Conservation (phyloP, 306 rosid genomes). For the apple (Malus domestica) region ASM211411v1 NC_041801.1:1155001-1155500, state of each 20-base stretch:
- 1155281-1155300: slow-evolving; percentile 24
- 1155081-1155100: background rate
- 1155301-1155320: too few species aligned
- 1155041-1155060: background rate
- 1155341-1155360: background rate
- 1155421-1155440: slow-evolving; percentile 33
- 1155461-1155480: slow-evolving; percentile 10
- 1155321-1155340: background rate
- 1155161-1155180: slow-evolving; percentile 43
- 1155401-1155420: background rate
- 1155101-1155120: slow-evolving; percentile 41
- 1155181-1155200: slow-evolving; percentile 42
- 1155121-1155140: slow-evolving; percentile 70
- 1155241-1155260: slow-evolving; percentile 67
- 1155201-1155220: slow-evolving; percentile 34
- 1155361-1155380: background rate
- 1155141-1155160: slow-evolving; percentile 61
- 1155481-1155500: slow-evolving; percentile 19
- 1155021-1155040: background rate
- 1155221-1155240: slow-evolving; percentile 64
- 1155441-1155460: slow-evolving; percentile 32
- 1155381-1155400: background rate
- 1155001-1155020: slow-evolving; percentile 3
- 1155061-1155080: background rate
- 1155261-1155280: slow-evolving; percentile 46